Base-by-base conservation (phyloP, 176 grass and related monocot genomes). In the Carex pumila region DNA sequence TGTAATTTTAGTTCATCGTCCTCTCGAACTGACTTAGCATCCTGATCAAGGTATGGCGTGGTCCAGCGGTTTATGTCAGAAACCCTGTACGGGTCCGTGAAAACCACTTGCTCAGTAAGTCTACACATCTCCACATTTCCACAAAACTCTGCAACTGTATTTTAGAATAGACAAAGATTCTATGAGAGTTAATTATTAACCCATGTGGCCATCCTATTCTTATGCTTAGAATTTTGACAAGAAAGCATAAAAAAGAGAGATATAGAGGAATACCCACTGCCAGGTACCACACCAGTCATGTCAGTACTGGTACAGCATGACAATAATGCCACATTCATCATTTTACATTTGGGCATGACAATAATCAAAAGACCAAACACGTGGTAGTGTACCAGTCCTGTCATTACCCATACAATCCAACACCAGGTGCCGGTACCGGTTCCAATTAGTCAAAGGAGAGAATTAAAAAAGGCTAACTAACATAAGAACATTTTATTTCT, bases 71-170 rank as follows among this genome's bases (percentile, higher is more conserved):
- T 99, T 67, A 79, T 89, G 39, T 93, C 71, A 17, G 93, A 87
- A 55, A 92, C 80, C 88, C 86, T 88, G 80, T 95, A 99, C 1
- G 96, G 96, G 65, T 99, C 93, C 3, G 96, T 93, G 81, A 99
- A 99, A 14, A 98, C 88, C 7, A 98, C 96, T 89, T 93, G 89
- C 81, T 95, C 96, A 0, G 93, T 98, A 6, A 90, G 96, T 87
- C 96, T 93, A 65, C 93, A 93, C 86, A 98, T 81, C 88, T 93
- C 93, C 70, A 85, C 89, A 88, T 98, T 98, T 21, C 32, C 96
- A 65, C 91, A 95, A 85, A 86, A 98, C 50, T 92, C 83, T 7
- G 96, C 91, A 89, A 99, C 96, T 99, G 92, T 82, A 88, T 62
- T 54, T 34, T 9, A 61, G 17, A 79, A 37, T 79, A 58, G 59